These are phyloP conservation scores for Naganishia onofrii DNA, from an alignment of 768 basidiomycete genomes.

Conservation along the genomic window DNA sequence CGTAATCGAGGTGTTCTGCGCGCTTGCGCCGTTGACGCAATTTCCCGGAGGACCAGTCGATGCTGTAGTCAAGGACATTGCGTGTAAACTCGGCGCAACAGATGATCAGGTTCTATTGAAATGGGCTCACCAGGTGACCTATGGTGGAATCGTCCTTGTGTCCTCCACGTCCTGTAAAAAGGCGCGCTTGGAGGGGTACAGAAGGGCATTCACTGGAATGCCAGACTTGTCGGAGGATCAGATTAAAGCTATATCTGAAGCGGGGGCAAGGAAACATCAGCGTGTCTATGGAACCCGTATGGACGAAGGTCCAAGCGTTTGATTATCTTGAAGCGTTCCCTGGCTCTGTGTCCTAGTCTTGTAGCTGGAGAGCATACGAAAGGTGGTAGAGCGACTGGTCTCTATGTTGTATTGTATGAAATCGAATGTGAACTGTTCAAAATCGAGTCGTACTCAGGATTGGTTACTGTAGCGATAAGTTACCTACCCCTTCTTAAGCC, in stretches of 20 bases:
- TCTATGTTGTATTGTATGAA: too few species aligned
- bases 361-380: too few species aligned
- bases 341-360: too few species aligned
- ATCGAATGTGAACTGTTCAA: too few species aligned
- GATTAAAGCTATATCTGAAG: background rate
- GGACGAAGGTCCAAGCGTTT: too few species aligned
- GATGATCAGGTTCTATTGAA: conserved; percentile 40
- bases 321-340: too few species aligned
- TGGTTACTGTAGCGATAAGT: too few species aligned
- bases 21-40: conserved; percentile 37
- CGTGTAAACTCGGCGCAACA: conserved; percentile 27
- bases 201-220: background rate
- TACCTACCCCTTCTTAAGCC: too few species aligned
- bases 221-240: background rate
- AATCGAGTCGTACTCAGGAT: too few species aligned
- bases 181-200: background rate
- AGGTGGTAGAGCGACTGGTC: too few species aligned
- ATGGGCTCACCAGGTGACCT: conserved; percentile 37
- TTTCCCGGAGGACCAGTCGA: conserved; percentile 36
- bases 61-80: conserved; percentile 32
- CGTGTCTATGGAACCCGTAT: too few species aligned
- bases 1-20: conserved; percentile 39
- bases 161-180: background rate
- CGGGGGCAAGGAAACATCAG: background rate
- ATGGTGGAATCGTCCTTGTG: conserved; percentile 32